Conservation (phyloP, 345 rosid species). For the Populus nigra region DNA sequence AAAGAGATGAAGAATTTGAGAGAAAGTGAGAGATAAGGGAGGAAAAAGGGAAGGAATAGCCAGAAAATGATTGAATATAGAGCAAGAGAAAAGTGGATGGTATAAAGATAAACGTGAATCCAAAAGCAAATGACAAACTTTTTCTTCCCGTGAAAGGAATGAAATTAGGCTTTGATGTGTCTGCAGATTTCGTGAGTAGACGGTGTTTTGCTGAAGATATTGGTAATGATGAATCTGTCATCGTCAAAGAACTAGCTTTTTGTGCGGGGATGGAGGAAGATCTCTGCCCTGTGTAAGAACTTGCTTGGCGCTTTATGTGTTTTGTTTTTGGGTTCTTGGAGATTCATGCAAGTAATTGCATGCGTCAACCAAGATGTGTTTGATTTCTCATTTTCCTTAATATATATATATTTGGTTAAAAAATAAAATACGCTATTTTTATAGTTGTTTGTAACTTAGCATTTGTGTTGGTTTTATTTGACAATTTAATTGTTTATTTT, state of each 20-base stretch:
- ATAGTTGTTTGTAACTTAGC: no score
- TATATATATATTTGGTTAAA: no score
- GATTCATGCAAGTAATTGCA: not conserved
- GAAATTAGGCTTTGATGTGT: not conserved
- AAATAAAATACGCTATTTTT: no score
- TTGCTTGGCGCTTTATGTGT: not conserved
- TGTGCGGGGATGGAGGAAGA: not conserved
- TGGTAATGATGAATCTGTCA: not conserved
- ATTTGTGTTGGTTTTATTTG: no score
- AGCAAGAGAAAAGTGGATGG: slow-evolving; percentile 9
- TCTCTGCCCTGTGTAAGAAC: not conserved
- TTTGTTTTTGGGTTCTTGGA: no score
- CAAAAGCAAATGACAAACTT: slow-evolving; percentile 18
- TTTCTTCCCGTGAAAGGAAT: not conserved
- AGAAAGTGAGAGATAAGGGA: slow-evolving; percentile 15
- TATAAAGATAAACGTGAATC: slow-evolving; percentile 20
- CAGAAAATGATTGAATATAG: slow-evolving; percentile 10
- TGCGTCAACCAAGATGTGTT: no score
- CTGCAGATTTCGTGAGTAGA: not conserved
- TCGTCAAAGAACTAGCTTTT: not conserved
- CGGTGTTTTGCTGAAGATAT: not conserved
- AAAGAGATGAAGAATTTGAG: slow-evolving; percentile 22
- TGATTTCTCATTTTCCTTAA: no score
- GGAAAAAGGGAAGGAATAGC: slow-evolving; percentile 8
- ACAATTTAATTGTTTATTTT: no score